Percentiles rank a stretch among this genome's conserved stretches.
Conservation (phyloP, 441 rosid species). For the Populus hybrid region DNA sequence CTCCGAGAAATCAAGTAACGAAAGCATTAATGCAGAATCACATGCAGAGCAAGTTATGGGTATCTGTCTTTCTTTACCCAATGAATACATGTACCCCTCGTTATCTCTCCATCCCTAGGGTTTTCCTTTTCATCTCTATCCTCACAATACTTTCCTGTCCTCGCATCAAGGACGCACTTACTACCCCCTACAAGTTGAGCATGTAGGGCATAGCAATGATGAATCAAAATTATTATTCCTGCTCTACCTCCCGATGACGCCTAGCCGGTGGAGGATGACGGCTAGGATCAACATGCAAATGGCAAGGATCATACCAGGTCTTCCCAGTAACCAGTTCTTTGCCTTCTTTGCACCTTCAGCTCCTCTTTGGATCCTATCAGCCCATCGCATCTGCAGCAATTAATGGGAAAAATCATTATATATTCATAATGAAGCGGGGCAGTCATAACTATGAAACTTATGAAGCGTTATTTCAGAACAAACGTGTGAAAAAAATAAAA, state of each 20-base stretch:
- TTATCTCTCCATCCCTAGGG: not conserved
- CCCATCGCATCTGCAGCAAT: slow-evolving; percentile 81
- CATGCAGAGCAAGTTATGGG: not conserved
- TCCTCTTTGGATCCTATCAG: slow-evolving; percentile 75
- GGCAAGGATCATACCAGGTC: slow-evolving; percentile 77
- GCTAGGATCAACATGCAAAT: slow-evolving; percentile 79
- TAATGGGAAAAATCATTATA: not conserved
- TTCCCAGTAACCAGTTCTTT: slow-evolving; percentile 84
- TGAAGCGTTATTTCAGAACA: not conserved
- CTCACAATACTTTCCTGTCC: not conserved
- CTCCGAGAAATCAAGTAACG: not conserved
- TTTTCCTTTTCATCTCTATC: not conserved
- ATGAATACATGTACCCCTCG: not conserved
- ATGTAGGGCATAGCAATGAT: not conserved
- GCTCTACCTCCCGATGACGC: slow-evolving; percentile 60
- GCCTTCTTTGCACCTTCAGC: slow-evolving; percentile 67
- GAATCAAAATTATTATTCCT: not conserved
- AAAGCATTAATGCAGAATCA: not conserved
- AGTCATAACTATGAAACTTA: not conserved
- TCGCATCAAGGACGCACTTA: no score
- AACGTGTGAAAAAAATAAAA: not conserved
- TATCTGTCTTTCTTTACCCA: not conserved
- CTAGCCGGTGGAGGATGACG: slow-evolving; percentile 66
- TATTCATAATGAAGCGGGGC: not conserved
- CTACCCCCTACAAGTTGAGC: not conserved